phyloP scores from a whole-genome alignment of 2,329 filamentous ascomycete genomes.

The Stagonosporopsis cucurbitacearum region DNA sequence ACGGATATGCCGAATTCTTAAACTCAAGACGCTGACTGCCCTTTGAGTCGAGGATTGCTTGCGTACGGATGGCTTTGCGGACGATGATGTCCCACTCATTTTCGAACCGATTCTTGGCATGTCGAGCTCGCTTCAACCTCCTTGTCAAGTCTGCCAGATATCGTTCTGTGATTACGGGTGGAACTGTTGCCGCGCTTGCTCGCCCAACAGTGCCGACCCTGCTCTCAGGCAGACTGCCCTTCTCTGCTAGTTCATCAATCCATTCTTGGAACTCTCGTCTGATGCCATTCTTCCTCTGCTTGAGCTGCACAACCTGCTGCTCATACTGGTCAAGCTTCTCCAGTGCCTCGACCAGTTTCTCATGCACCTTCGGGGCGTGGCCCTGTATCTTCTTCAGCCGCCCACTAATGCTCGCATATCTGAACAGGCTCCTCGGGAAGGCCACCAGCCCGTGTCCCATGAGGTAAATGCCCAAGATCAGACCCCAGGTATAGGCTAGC shows the following conservation, averaged over 20 bases:
- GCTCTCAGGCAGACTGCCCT: constrained; percentile 71
- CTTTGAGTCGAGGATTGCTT: constrained; percentile 82
- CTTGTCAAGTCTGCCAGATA: constrained; percentile 91
- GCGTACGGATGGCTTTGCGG: constrained; percentile 73
- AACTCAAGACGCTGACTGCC: constrained; percentile 83
- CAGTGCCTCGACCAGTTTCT: constrained; percentile 85
- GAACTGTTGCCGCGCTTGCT: constrained; percentile 59
- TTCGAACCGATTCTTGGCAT: constrained; percentile 81
- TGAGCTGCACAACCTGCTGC: constrained; percentile 77
- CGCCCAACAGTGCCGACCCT: constrained; percentile 42
- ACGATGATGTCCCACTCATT: constrained; percentile 86
- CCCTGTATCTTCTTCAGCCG: constrained; percentile 77
- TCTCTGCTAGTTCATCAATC: constrained; percentile 92
- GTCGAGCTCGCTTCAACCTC: constrained; percentile 78
- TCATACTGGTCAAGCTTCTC: constrained; percentile 82
- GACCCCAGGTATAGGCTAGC: constrained; percentile 90
- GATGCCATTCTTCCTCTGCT: constrained; percentile 79
- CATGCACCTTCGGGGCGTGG: constrained; percentile 81
- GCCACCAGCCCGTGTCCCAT: constrained; percentile 98
- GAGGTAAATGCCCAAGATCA: constrained; percentile 90
- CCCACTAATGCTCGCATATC: constrained; percentile 77
- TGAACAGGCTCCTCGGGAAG: constrained; percentile 81
- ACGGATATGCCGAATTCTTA: constrained; percentile 57
- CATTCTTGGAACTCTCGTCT: constrained; percentile 82
- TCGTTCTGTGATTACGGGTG: constrained; percentile 87